phyloP scores from a whole-genome alignment of 768 basidiomycete genomes.

The Lentinus tigrinus region DNA sequence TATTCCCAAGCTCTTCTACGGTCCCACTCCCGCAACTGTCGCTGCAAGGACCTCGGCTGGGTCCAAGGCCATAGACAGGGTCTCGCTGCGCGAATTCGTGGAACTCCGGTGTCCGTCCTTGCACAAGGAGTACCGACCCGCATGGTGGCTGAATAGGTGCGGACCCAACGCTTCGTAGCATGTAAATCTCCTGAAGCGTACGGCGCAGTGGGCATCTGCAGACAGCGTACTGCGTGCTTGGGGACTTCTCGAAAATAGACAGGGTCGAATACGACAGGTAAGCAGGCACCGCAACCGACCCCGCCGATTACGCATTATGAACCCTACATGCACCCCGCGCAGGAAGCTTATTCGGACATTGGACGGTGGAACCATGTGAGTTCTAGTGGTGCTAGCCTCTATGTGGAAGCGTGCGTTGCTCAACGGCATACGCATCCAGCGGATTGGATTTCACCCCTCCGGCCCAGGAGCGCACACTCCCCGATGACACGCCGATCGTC shows the following conservation, averaged over 20 bases:
- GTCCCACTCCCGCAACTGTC: conserved; percentile 19
- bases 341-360: conserved; percentile 46
- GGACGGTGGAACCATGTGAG: conserved; percentile 69
- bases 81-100: conserved; percentile 24
- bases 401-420: neutral
- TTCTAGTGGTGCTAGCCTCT: neutral
- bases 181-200: neutral
- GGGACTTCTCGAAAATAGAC: conserved; percentile 59
- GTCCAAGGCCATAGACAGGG: conserved; percentile 9
- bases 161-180: neutral
- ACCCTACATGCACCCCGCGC: conserved; percentile 23
- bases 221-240: conserved; percentile 58
- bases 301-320: neutral
- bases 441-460: conserved; percentile 66
- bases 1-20: conserved; percentile 22
- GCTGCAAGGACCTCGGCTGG: conserved; percentile 9
- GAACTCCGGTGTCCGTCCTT: conserved; percentile 29
- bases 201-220: conserved; percentile 58
- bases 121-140: conserved; percentile 25
- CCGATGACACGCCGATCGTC: conserved; percentile 49
- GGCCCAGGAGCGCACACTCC: conserved; percentile 23
- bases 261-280: conserved; percentile 56
- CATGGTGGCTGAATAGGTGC: conserved; percentile 33
- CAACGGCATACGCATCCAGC: conserved; percentile 31
- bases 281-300: conserved; percentile 2